These are phyloP conservation scores for Termitomyces sp. DNA, from an alignment of 768 basidiomycete species.

Conservation along the genomic window DNA sequence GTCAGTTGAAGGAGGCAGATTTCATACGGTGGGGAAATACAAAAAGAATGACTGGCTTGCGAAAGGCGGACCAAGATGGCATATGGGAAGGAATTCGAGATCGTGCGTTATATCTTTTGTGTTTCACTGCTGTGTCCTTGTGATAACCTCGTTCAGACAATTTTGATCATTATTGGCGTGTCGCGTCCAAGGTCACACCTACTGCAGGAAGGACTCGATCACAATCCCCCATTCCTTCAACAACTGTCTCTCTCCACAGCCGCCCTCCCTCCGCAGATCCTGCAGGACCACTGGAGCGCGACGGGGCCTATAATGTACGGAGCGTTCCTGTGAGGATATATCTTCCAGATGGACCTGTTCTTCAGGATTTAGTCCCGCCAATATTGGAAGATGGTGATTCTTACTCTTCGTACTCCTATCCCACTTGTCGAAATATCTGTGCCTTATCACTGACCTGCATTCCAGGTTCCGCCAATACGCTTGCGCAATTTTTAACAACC, in stretches of 20 bases:
- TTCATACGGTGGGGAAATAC: constrained; percentile 97
- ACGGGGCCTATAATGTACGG: constrained; percentile 83
- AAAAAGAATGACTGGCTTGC: constrained; percentile 85
- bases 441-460: background rate
- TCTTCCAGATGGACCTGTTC: constrained; percentile 83
- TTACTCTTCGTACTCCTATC: background rate
- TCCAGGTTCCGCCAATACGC: constrained; percentile 68
- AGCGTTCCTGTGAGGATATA: constrained; percentile 89
- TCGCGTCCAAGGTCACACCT: constrained; percentile 91
- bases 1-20: constrained; percentile 94
- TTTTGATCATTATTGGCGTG: constrained; percentile 93
- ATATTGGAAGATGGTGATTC: constrained; percentile 65
- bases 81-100: constrained; percentile 97
- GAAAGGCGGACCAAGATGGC: constrained; percentile 91
- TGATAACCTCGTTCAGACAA: constrained; percentile 60
- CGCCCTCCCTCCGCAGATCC: constrained; percentile 67
- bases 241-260: constrained; percentile 58
- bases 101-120: constrained; percentile 54
- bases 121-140: background rate
- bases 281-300: constrained; percentile 53
- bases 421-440: background rate
- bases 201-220: constrained; percentile 63
- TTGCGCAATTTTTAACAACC: constrained; percentile 63
- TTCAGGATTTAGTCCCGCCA: constrained; percentile 89
- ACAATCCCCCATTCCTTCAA: constrained; percentile 50